Conservation (phyloP, 768 basidiomycete genomes). For the Pulveroboletus sp. region DNA sequence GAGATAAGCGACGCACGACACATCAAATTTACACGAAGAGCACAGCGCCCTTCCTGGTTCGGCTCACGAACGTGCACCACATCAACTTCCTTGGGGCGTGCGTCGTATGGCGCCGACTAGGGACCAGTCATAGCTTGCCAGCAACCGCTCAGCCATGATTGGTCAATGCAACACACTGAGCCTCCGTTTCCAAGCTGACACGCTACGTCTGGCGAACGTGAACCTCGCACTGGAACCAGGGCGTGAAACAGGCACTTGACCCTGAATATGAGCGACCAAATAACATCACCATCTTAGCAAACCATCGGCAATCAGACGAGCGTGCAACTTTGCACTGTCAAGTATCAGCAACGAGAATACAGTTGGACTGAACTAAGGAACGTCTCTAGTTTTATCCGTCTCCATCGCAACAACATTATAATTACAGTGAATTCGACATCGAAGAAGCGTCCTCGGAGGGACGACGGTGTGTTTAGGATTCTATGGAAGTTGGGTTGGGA, state of each 20-base stretch:
- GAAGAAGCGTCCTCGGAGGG: background rate
- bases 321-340: background rate
- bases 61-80: slow-evolving; percentile 21
- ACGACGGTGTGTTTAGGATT: background rate
- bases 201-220: no score
- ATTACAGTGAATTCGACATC: background rate
- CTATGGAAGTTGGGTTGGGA: background rate
- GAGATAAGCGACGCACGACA: background rate
- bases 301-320: slow-evolving; percentile 2
- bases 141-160: background rate
- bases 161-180: no score
- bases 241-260: no score
- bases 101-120: no score
- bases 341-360: slow-evolving; percentile 8
- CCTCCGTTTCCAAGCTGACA: no score
- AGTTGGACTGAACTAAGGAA: slow-evolving; percentile 5
- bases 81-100: background rate
- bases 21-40: background rate
- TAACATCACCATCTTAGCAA: slow-evolving; percentile 6
- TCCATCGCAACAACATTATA: background rate
- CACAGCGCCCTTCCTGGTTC: background rate
- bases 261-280: no score
- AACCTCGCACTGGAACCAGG: no score
- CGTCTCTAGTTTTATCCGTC: slow-evolving; percentile 5
- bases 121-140: background rate